A percentile compares a stretch with the other conserved stretches of the same genome.
These are phyloP conservation scores for Gloeopeniophorella convolvens DNA, from an alignment of 768 basidiomycete genomes.

Conservation along the genomic window DNA sequence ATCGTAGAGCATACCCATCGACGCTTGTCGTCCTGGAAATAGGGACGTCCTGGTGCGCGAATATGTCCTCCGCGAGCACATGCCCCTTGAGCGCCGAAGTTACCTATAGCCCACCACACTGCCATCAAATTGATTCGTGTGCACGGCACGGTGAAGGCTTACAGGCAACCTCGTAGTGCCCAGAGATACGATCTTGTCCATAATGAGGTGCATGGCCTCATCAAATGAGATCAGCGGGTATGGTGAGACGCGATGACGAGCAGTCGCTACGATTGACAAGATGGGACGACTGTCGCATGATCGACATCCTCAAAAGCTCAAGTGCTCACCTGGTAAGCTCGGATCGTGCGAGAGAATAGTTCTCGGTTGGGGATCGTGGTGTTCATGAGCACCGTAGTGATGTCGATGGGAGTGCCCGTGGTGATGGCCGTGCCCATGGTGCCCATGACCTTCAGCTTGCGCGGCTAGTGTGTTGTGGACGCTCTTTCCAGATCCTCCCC, in stretches of 20 bases:
- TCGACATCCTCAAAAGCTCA: no score
- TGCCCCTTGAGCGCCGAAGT: conserved; percentile 52
- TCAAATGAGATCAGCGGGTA: conserved; percentile 65
- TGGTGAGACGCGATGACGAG: conserved; percentile 70
- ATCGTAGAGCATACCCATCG: conserved; percentile 80
- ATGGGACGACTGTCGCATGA: no score
- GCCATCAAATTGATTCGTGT: background rate
- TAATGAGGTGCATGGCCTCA: conserved; percentile 53
- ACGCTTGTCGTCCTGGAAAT: conserved; percentile 67
- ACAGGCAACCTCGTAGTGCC: no score
- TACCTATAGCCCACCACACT: conserved; percentile 40
- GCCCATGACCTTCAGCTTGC: conserved; percentile 19
- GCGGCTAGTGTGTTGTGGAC: conserved; percentile 49
- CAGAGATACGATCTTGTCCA: conserved; percentile 42
- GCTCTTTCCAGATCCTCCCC: conserved; percentile 55
- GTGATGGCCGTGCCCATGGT: background rate
- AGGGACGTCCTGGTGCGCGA: conserved; percentile 60
- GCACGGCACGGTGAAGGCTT: no score
- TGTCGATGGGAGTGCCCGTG: conserved; percentile 25
- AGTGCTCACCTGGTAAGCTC: conserved; percentile 57
- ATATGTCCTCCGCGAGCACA: conserved; percentile 70
- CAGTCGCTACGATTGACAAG: conserved; percentile 42
- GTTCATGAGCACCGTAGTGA: conserved; percentile 35
- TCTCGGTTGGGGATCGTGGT: conserved; percentile 45
- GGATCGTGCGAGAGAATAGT: conserved; percentile 65